A percentile compares a stretch with the other conserved stretches of the same genome.
Evolutionary conservation across 192 early-diverging fungal species (phyloP).

Genomic region (Entomortierella beljakovae): DNA sequence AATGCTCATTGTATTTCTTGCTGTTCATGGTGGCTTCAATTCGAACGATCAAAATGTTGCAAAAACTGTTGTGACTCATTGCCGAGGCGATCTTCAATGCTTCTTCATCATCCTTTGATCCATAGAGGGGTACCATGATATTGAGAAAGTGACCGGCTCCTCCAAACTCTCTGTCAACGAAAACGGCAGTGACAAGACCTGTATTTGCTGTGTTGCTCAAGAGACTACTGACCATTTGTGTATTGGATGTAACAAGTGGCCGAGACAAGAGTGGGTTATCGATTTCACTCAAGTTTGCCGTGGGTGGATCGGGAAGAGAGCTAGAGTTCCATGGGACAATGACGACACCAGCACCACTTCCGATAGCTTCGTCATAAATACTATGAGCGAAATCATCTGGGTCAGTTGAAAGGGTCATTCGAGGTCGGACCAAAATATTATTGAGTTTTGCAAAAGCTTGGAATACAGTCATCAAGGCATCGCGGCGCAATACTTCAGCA

Average conservation of each 20-base stretch:
- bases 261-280: slow-evolving; percentile 29
- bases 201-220: slow-evolving; percentile 21
- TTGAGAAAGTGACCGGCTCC: slow-evolving; percentile 43
- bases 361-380: slow-evolving; percentile 65
- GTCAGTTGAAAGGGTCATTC: slow-evolving; percentile 67
- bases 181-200: slow-evolving; percentile 33
- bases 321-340: slow-evolving; percentile 74
- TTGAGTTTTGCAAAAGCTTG: slow-evolving; percentile 85
- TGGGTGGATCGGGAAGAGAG: slow-evolving; percentile 40
- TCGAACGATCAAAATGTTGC: slow-evolving; percentile 38
- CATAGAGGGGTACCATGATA: slow-evolving; percentile 41
- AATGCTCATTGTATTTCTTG: not conserved
- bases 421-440: slow-evolving; percentile 69
- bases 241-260: slow-evolving; percentile 43
- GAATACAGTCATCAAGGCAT: slow-evolving; percentile 86
- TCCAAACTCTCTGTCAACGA: slow-evolving; percentile 48
- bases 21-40: slow-evolving; percentile 6
- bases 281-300: slow-evolving; percentile 10
- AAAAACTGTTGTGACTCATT: slow-evolving; percentile 38
- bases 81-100: slow-evolving; percentile 41
- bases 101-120: slow-evolving; percentile 40
- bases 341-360: slow-evolving; percentile 71
- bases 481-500: slow-evolving; percentile 69
- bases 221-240: slow-evolving; percentile 31
- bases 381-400: slow-evolving; percentile 75